Evolutionary conservation across 768 basidiomycete species (phyloP).

Genomic region (Xerocomus potaroensis): DNA sequence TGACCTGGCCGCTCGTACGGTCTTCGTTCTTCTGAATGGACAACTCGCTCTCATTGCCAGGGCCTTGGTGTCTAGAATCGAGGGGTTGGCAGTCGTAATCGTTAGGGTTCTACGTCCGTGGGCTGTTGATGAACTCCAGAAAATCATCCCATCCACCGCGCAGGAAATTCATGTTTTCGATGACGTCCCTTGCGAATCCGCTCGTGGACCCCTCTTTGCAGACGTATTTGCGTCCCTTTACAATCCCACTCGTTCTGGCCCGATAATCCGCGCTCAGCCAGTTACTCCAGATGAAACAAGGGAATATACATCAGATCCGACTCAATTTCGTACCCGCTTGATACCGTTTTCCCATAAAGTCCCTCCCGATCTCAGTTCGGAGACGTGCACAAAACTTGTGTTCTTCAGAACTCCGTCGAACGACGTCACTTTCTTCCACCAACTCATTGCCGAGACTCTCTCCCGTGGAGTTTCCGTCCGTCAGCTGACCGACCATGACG

Average conservation of each 20-base stretch:
- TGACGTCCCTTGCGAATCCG: conserved; percentile 61
- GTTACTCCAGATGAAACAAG: conserved; percentile 55
- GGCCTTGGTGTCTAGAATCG: conserved; percentile 38
- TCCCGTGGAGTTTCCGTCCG: conserved; percentile 50
- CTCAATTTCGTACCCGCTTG: conserved; percentile 43
- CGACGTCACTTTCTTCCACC: conserved; percentile 44
- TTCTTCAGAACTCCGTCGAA: conserved; percentile 50
- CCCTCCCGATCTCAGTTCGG: conserved; percentile 23
- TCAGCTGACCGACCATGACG: conserved; percentile 67
- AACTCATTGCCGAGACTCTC: conserved; percentile 55
- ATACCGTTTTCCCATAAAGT: conserved; percentile 24
- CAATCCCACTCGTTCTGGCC: conserved; percentile 32
- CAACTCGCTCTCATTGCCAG: conserved; percentile 66
- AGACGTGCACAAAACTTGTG: conserved; percentile 38
- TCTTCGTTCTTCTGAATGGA: conserved; percentile 72
- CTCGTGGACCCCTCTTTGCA: conserved; percentile 64
- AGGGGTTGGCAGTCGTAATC: conserved; percentile 60
- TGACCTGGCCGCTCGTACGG: conserved; percentile 54
- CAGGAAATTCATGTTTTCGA: conserved; percentile 68
- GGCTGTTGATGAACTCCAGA: conserved; percentile 61
- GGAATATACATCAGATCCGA: conserved; percentile 42
- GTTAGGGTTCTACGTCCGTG: conserved; percentile 85
- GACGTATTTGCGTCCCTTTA: conserved; percentile 66
- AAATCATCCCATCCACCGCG: conserved; percentile 54
- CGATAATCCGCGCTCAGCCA: conserved; percentile 50